A percentile compares a stretch with the other conserved stretches of the same genome.
phyloP scores from a whole-genome alignment of 352 stramenopile species.

The Globisporangium paddicum region DNA sequence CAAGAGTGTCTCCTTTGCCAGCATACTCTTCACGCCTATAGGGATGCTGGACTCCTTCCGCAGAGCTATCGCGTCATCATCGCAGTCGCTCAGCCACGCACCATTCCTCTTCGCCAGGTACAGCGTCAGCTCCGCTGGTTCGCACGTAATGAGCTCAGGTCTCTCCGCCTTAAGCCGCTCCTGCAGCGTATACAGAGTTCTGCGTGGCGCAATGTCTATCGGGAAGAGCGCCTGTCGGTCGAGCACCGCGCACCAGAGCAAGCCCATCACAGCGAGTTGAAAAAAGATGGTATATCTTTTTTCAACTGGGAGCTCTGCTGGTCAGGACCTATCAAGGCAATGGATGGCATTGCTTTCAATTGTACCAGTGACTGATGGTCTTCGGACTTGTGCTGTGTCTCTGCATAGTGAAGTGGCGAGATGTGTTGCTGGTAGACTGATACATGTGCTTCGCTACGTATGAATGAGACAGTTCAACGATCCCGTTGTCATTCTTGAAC shows the following conservation, averaged over 20 bases:
- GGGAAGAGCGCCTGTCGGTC: neutral
- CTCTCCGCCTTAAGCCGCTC: neutral
- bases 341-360: no score
- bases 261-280: no score
- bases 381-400: no score
- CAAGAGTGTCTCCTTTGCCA: neutral
- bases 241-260: neutral
- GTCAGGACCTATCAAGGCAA: no score
- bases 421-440: neutral
- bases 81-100: neutral
- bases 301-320: no score
- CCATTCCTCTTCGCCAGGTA: neutral
- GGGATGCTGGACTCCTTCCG: neutral
- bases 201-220: neutral
- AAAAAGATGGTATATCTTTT: no score
- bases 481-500: no score
- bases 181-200: neutral
- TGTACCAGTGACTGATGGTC: no score
- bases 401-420: no score
- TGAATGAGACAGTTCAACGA: no score
- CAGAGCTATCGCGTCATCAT: neutral
- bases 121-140: neutral
- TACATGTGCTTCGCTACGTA: no score
- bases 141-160: neutral
- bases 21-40: neutral